Percentiles rank a stretch among this genome's conserved stretches.
phyloP scores from a whole-genome alignment of 148 eudicot species.

The Fagopyrum homotropicum region DNA sequence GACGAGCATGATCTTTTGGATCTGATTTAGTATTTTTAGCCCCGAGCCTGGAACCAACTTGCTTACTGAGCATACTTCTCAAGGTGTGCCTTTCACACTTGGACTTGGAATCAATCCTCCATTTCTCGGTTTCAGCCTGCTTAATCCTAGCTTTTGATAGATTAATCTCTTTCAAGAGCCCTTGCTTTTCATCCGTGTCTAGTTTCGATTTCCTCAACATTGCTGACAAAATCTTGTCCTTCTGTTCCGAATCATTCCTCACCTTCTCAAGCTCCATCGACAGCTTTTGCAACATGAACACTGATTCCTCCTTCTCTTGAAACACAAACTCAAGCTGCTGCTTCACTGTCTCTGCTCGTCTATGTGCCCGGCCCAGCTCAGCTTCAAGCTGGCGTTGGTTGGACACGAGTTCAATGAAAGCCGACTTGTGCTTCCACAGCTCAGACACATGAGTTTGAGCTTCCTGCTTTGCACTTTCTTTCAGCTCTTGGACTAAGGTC shows the following conservation, averaged over 20 bases:
- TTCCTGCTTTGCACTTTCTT: constrained; percentile 42
- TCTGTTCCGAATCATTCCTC: constrained; percentile 61
- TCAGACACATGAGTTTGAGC: constrained; percentile 52
- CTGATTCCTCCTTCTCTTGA: constrained; percentile 67
- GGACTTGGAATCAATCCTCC: constrained; percentile 44
- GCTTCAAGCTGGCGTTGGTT: constrained; percentile 84
- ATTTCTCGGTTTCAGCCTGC: constrained; percentile 41
- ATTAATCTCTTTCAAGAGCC: constrained; percentile 59
- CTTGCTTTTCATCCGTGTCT: constrained; percentile 52
- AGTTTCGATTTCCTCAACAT: constrained; percentile 68
- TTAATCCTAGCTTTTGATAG: constrained; percentile 52
- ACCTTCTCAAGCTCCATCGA: constrained; percentile 57
- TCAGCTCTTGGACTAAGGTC: constrained; percentile 28
- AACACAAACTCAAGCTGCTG: constrained; percentile 50
- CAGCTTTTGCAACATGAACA: constrained; percentile 54
- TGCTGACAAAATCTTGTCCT: constrained; percentile 70
- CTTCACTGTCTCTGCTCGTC: constrained; percentile 69
- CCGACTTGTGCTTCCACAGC: constrained; percentile 72
- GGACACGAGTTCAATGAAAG: constrained; percentile 86
- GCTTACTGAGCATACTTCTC: constrained; percentile 56
- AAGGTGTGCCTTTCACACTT: constrained; percentile 49
- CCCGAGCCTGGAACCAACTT: constrained; percentile 35
- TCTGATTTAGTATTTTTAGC: constrained; percentile 20
- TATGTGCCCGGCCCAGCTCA: constrained; percentile 66
- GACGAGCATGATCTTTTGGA: constrained; percentile 21